Base-by-base conservation (phyloP, 257 asterid genomes). In the Cynanchum wilfordii region DNA sequence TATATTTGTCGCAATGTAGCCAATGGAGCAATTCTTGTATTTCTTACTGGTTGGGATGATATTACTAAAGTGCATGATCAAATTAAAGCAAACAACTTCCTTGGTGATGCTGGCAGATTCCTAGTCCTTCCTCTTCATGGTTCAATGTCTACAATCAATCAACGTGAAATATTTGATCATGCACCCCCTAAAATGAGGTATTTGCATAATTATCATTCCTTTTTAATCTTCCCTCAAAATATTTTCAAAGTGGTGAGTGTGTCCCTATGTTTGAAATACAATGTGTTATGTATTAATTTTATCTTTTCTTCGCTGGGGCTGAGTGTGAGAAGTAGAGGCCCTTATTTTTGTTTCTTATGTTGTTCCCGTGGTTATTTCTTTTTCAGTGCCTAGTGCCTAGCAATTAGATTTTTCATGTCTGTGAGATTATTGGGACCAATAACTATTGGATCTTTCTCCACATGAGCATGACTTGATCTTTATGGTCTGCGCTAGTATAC, bases 1-100 rank as follows among this genome's bases (percentile, higher is more conserved):
- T 82, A 88, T 78, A 89, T 94, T 70, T 89, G 99, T 82, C 86
- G 90, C 78, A 78, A 82, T 80, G 99, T 89, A 84, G 89, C 87
- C 80, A 80, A 80, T 76, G 99, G 98, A 63, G 99, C 99, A 56
- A 84, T 94, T 79, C 96, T 94, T 77, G 98, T 94, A 70, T 94
- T 94, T 87, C 92, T 94, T 52, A 81, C 97, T 68, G 99, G 99
- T 68, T 94, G 99, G 98, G 97, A 91, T 83, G 99, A 94, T 65
- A 94, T 94, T 68, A 88, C 99, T 60, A 91, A 91, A 87, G 84
- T 94, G 82, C 88, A 79, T 76, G 96, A 91, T 77, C 90, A 84
- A 79, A 79, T 91, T 81, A 91, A 81, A 83, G 91, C 75, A 33
- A 87, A 90, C 70, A 73, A 42, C 72, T 71, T 86, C 70, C 89